Conservation (phyloP, 1,284 basidiomycete species). For the Erythrobasidium hasegawianum region DNA sequence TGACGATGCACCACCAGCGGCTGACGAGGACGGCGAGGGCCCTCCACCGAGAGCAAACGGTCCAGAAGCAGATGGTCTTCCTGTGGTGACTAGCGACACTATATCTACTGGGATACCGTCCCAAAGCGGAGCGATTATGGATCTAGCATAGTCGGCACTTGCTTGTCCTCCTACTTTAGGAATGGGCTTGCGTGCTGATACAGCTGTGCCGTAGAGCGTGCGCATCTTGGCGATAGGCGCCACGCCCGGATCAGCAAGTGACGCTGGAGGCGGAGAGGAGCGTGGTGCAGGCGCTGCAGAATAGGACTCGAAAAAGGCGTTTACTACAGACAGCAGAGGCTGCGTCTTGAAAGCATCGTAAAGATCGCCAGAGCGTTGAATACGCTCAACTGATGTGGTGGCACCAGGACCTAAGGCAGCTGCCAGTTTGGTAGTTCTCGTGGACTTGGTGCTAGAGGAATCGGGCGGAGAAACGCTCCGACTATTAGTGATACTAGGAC, state of each 20-base stretch:
- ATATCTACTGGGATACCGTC: slow-evolving; percentile 32
- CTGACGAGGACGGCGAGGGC: background rate
- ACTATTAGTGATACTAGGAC: too few relatives aligned
- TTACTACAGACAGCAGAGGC: background rate
- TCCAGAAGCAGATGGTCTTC: slow-evolving; percentile 16
- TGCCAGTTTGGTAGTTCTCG: too few relatives aligned
- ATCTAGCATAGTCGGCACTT: slow-evolving; percentile 21
- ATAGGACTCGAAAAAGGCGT: slow-evolving; percentile 5
- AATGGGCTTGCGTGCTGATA: slow-evolving; percentile 11
- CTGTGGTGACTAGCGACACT: slow-evolving; percentile 24
- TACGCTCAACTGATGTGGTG: background rate
- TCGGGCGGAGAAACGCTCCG: too few relatives aligned
- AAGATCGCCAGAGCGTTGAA: slow-evolving; percentile 18
- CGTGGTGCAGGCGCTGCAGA: background rate
- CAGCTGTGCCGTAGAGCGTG: slow-evolving; percentile 11
- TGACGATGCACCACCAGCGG: background rate
- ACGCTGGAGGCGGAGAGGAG: background rate
- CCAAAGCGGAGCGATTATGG: slow-evolving; percentile 27
- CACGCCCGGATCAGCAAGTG: slow-evolving; percentile 12
- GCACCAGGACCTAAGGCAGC: too few relatives aligned
- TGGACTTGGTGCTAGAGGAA: too few relatives aligned
- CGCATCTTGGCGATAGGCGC: slow-evolving; percentile 14
- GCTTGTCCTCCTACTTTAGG: background rate
- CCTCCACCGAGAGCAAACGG: slow-evolving; percentile 21
- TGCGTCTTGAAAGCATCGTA: slow-evolving; percentile 3